Base-by-base conservation (phyloP, 768 basidiomycete species). In the Tylopilus sp. region DNA sequence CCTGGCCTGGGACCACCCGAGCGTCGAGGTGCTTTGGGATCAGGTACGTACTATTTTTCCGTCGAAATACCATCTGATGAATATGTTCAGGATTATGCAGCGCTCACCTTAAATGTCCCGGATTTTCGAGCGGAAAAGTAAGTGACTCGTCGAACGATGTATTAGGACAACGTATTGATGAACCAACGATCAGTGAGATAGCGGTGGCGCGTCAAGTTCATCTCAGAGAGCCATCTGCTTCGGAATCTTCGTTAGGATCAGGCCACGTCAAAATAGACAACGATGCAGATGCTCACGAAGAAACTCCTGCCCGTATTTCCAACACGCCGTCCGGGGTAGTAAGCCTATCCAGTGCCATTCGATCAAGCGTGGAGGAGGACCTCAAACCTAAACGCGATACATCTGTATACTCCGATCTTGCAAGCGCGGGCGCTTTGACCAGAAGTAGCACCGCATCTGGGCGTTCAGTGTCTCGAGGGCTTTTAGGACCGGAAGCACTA, bases 1-100 rank as follows among this genome's bases (percentile, higher is more conserved):
- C 60, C 54, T 86, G 22, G 51, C 61, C 9, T 74, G 74, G 68
- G 80, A 81, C 59, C 84, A 86, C 53, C 22, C 60, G 2, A 71
- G 69, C n/a, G 69, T 79, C 29, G 55, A 61, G 34, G 62, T 63
- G 10, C 54, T 52, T 28, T 82, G 82, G 80, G 50, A 63, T n/a
- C 56, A 58, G 28, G 63, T 65, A 28, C 41, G 67, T 63, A n/a
- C 30, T 34, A 8, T n/a, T 38, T 22, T 26, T 54, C 5, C 25
- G 13, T 19, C 29, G 4, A 3, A 9, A 3, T 21, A 43, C 21
- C 7, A 22, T 22, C 45, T 61, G 25, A 61, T 13, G 12, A 17
- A 16, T n/a, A 14, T 33, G 1, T 33, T 33, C n/a, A 69, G 67
- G 19, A 55, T 19, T 22, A 58, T 46, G 40, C 57, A 24, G 31